These are phyloP conservation scores for Carex kokanica DNA, from an alignment of 176 grass and related monocot species.

Conservation along the genomic window DNA sequence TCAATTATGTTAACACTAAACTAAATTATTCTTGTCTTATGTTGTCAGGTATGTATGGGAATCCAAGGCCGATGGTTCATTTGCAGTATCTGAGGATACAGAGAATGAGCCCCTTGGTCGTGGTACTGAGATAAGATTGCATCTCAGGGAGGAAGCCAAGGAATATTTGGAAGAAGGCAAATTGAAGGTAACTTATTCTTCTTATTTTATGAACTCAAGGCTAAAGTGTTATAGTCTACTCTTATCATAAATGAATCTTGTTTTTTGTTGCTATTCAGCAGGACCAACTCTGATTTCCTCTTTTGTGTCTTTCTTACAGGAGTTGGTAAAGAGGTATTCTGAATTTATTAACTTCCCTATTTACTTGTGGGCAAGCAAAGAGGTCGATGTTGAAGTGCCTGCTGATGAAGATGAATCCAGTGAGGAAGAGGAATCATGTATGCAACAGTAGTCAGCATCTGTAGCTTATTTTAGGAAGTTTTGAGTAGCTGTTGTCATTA, in stretches of 20 bases:
- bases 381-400: constrained; percentile 94
- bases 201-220: constrained; percentile 8
- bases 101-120: constrained; percentile 91
- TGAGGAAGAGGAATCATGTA: constrained; percentile 75
- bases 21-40: neutral
- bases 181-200: constrained; percentile 55
- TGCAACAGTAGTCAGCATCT: neutral
- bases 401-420: constrained; percentile 77
- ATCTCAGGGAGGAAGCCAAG: constrained; percentile 88
- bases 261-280: neutral
- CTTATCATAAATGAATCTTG: neutral
- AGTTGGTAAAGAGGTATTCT: constrained; percentile 94
- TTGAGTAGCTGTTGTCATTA: neutral
- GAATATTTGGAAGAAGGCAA: constrained; percentile 93
- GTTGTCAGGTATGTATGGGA: constrained; percentile 81
- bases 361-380: constrained; percentile 94
- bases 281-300: neutral
- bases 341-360: constrained; percentile 99
- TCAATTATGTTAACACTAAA: neutral
- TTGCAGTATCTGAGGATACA: constrained; percentile 92
- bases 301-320: constrained; percentile 38
- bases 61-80: constrained; percentile 91
- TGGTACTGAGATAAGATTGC: constrained; percentile 96
- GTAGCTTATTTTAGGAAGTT: neutral
- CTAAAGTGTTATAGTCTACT: constrained; percentile 7